Evolutionary conservation across 75 land plant genomes (phyloP), one percentile per base, ranked within the genome.

Genomic region (Larix kaempferi): DNA sequence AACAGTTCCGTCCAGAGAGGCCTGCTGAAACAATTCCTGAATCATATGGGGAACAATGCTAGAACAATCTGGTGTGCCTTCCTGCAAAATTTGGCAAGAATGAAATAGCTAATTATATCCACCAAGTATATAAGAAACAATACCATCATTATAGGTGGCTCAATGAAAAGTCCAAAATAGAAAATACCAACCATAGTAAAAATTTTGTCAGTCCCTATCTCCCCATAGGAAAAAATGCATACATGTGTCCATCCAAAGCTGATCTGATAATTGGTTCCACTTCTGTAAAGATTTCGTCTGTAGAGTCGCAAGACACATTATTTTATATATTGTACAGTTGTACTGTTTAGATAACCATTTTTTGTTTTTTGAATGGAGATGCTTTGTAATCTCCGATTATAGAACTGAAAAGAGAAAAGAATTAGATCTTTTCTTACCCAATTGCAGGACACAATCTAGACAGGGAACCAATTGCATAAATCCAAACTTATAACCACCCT

Each of bases 161-260:
- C 55, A 23, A 21, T 16, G 25, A 29, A 14, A 78, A 29, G 21
- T 23, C 2, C 37, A 17, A 49, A n/a, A 15, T 26, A 69, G 4
- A 71, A 16, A 33, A 77, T 61, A 19, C 77, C 81, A 29, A 94
- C 97, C 94, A 94, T 92, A 15, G 94, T 94, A 73, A 87, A 94
- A 11, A 89, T 92, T 77, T 94, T 94, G 44, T 94, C 97, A 54
- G 92, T 84, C 41, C 97, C 94, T 21, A 92, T 94, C 59, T 94
- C 92, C 7, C 97, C 97, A 84, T 90, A 94, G 13, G 97, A 88
- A 81, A 92, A 92, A 44, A 94, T 86, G 82, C 92, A 94, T 19
- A 86, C 91, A 80, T 94, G 81, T 86, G 84, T 33, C 97, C 97
- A 85, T 94, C 94, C 35, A 94, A 78, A 23, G 86, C 88, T 55